phyloP scores from a whole-genome alignment of 1,284 basidiomycete species.

The Austroboletus novae-zelandiae region DNA sequence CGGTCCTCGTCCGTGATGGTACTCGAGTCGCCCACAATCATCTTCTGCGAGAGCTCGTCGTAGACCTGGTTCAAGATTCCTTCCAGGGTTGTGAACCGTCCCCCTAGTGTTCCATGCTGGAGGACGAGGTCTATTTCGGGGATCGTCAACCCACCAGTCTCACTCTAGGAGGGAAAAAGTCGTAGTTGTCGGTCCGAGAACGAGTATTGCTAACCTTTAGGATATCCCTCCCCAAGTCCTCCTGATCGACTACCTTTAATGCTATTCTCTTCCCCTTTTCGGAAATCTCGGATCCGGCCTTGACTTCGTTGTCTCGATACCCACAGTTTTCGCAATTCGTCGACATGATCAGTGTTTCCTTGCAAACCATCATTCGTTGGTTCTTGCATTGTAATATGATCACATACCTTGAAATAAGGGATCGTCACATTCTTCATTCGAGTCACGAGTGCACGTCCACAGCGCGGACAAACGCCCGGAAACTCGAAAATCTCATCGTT shows the following conservation, averaged over 20 bases:
- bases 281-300: constrained; percentile 89
- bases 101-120: constrained; percentile 92
- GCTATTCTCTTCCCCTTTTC: constrained; percentile 84
- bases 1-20: constrained; percentile 43
- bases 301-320: constrained; percentile 97
- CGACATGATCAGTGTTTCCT: constrained; percentile 99
- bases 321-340: constrained; percentile 95
- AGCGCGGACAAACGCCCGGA: constrained; percentile 87
- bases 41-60: constrained; percentile 91
- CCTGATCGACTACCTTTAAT: constrained; percentile 88
- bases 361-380: not conserved
- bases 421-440: constrained; percentile 97
- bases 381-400: not conserved
- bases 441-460: constrained; percentile 82
- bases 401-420: constrained; percentile 90
- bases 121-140: constrained; percentile 96
- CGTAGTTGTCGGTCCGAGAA: not conserved
- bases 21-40: constrained; percentile 80
- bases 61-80: constrained; percentile 94
- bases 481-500: constrained; percentile 92
- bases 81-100: constrained; percentile 97
- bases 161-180: constrained; percentile 55
- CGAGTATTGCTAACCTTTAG: constrained; percentile 63
- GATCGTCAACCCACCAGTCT: constrained; percentile 87
- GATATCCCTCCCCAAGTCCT: constrained; percentile 93